phyloP scores from a whole-genome alignment of 2,329 filamentous ascomycete genomes.

The Rhynchosporium graminicola region DNA sequence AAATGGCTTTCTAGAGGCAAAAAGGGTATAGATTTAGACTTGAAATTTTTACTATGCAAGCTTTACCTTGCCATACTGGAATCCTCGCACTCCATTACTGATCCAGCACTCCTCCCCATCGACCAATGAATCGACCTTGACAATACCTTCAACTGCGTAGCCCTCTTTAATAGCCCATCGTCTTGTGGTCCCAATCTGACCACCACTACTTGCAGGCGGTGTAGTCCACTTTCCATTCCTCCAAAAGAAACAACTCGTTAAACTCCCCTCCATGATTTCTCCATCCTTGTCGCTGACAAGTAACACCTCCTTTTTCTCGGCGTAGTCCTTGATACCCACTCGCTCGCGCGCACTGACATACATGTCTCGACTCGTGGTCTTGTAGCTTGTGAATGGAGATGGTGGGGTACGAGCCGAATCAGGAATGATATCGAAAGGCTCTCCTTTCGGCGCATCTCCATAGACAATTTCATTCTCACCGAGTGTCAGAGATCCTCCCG shows the following conservation, averaged over 20 bases:
- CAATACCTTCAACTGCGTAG: constrained; percentile 60
- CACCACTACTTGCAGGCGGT: constrained; percentile 73
- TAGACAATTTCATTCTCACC: constrained; percentile 28
- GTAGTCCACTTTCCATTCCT: constrained; percentile 76
- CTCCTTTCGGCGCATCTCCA: constrained; percentile 32
- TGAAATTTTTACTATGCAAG: background rate
- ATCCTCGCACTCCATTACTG: constrained; percentile 85
- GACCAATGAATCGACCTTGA: constrained; percentile 60
- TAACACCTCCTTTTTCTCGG: constrained; percentile 69
- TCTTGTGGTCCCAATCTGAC: constrained; percentile 79
- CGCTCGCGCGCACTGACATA: constrained; percentile 72
- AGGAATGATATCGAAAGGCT: constrained; percentile 51
- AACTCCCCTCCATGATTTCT: constrained; percentile 81
- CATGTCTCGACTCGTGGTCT: constrained; percentile 73
- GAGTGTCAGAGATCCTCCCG: constrained; percentile 35
- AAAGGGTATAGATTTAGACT: background rate
- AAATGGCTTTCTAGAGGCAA: background rate
- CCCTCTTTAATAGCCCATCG: constrained; percentile 75
- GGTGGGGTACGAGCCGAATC: constrained; percentile 53
- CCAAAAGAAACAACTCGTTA: constrained; percentile 81
- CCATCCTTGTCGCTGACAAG: constrained; percentile 62
- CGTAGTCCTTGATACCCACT: constrained; percentile 51
- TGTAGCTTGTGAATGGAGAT: constrained; percentile 75
- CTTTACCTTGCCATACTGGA: constrained; percentile 53
- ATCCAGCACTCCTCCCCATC: constrained; percentile 83